Percentiles rank a stretch among this genome's conserved stretches.
Evolutionary conservation across 2,329 filamentous ascomycete genomes (phyloP).

Genomic region (Zymoseptoria ardabiliae): DNA sequence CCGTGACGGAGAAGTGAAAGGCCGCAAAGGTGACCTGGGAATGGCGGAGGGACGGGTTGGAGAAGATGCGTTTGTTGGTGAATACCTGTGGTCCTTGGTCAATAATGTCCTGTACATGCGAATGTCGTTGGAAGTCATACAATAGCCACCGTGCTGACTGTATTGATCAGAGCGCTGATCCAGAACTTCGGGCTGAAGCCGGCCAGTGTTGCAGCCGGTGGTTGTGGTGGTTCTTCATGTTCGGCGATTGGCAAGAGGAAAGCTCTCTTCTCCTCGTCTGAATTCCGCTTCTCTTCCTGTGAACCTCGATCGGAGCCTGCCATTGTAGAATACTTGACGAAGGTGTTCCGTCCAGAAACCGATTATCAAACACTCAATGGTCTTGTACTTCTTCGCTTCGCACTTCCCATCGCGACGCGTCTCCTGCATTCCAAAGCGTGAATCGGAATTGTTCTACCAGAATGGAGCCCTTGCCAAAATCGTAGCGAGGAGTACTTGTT

Average conservation of each 20-base stretch:
- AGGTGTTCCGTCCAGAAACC: neutral
- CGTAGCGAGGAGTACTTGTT: neutral
- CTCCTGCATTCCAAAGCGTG: conserved; percentile 9
- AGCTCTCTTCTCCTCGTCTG: conserved; percentile 12
- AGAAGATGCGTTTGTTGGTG: conserved; percentile 64
- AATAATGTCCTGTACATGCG: neutral
- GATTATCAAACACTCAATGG: neutral
- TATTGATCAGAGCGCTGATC: conserved; percentile 17
- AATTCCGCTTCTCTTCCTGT: conserved; percentile 9
- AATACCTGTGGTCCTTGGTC: conserved; percentile 49
- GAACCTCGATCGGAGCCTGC: neutral
- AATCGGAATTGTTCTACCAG: neutral
- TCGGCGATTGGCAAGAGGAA: conserved; percentile 9
- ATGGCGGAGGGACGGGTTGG: conserved; percentile 52
- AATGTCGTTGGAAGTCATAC: conserved; percentile 2
- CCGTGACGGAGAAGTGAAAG: conserved; percentile 63
- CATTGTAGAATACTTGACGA: neutral
- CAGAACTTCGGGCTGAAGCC: conserved; percentile 15
- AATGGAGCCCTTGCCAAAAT: neutral
- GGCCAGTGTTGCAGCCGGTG: neutral
- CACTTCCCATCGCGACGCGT: conserved; percentile 6
- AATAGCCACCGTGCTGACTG: conserved; percentile 16
- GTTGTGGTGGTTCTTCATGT: conserved; percentile 8
- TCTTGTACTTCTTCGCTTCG: neutral
- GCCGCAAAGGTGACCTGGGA: conserved; percentile 59